These are phyloP conservation scores for Berberis vulgaris DNA, from an alignment of 164 flowering plant genomes.

Conservation along the genomic window DNA sequence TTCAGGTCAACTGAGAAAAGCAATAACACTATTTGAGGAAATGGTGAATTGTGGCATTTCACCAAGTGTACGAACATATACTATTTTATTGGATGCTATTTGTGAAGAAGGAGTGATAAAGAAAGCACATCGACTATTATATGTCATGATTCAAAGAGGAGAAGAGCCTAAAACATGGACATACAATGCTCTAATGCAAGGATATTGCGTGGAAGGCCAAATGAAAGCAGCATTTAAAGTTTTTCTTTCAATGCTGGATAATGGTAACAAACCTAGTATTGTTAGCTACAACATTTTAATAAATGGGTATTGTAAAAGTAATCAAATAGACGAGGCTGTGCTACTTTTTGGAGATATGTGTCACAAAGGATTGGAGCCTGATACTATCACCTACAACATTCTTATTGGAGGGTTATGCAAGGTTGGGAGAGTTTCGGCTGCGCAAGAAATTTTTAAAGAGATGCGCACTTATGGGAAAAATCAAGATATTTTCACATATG, in stretches of 20 bases:
- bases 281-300: background rate
- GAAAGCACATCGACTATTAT: background rate
- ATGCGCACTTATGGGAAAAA: slow-evolving; percentile 6
- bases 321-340: slow-evolving; percentile 6
- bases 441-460: slow-evolving; percentile 2
- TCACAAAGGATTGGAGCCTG: slow-evolving; percentile 5
- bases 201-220: slow-evolving; percentile 6
- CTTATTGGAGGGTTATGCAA: slow-evolving; percentile 3
- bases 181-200: background rate
- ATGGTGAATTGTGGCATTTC: slow-evolving; percentile 4
- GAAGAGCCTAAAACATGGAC: background rate
- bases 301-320: background rate
- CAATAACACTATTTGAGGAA: background rate
- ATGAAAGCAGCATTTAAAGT: slow-evolving; percentile 2
- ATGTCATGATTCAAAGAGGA: background rate
- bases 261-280: slow-evolving; percentile 2
- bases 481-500: slow-evolving; percentile 6
- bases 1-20: slow-evolving; percentile 4
- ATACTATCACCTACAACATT: slow-evolving; percentile 1
- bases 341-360: background rate
- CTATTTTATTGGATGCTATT: background rate
- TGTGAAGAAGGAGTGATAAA: slow-evolving; percentile 3
- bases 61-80: slow-evolving; percentile 2
- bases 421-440: background rate
- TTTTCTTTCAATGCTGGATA: background rate